Base-by-base conservation (phyloP, 2,329 filamentous ascomycete species). In the Gaeumannomyces tritici region DNA sequence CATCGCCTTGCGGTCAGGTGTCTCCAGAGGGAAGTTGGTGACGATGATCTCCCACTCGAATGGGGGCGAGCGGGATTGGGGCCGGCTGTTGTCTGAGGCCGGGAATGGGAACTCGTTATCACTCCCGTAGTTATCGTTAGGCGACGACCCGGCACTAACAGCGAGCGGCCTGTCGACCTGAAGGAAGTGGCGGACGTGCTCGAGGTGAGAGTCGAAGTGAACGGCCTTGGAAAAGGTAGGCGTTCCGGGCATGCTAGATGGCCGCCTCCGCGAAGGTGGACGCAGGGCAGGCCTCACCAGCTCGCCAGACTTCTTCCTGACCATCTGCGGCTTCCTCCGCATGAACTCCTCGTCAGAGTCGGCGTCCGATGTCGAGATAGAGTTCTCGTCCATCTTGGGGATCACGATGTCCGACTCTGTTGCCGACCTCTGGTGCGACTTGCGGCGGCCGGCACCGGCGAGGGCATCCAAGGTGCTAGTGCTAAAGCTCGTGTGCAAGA, bases 241-340 rank as follows among this genome's bases (percentile, higher is more conserved):
- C 0, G 95, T 99, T 62, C 95, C 95, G 11, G 95, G 95, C 91
- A 98, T 96, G 77, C 93, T 98, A 4, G 91, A 96, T 0, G 93
- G 93, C 63, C 95, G 85, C 66, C 91, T 83, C 66, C 85, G 84
- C n/a, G 89, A 90, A 15, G 90, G 81, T 54, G 89, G 86, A 60
- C 95, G 87, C 61, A 99, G 83, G 26, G 95, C 95, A 15, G 95
- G 95, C 69, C 95, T 88, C 63, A 99, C 95, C 47, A 99, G 83
- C 76, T 99, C 95, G 42, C 95, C 95, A 54, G 95, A 98, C 82
- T 99, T 99, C 80, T 99, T 99, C 70, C 95, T 88, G 13, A 99
- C 87, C 86, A 98, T 96, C 62, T 87, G 87, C n/a, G 93, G 92
- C 76, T 95, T 96, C 76, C 93, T 96, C 69, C 78, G 80, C 66